Percentiles rank a stretch among this genome's conserved stretches.
These are phyloP conservation scores for Floccularia luteovirens DNA, from an alignment of 768 basidiomycete genomes.

Conservation along the genomic window DNA sequence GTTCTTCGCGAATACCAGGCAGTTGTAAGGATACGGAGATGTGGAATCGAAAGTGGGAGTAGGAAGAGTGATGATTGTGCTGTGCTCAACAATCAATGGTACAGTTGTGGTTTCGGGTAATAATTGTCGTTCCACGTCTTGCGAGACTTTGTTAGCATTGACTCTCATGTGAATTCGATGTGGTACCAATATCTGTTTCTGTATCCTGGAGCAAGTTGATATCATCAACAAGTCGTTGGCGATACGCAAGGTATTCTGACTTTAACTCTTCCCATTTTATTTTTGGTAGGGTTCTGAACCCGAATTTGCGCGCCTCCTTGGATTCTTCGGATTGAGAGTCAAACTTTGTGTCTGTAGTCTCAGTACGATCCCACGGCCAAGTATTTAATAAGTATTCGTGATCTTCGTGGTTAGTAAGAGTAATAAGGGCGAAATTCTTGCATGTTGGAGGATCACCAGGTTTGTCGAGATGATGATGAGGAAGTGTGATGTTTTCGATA, in stretches of 20 bases:
- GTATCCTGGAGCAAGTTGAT: slow-evolving; percentile 27
- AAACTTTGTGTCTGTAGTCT: neutral
- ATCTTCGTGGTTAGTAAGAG: slow-evolving; percentile 33
- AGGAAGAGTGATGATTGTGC: too few relatives aligned
- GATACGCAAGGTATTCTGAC: slow-evolving; percentile 63
- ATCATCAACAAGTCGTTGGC: slow-evolving; percentile 43
- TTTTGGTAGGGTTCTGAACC: slow-evolving; percentile 53
- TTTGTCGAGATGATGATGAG: slow-evolving; percentile 57
- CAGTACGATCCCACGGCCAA: slow-evolving; percentile 59
- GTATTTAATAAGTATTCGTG: slow-evolving; percentile 30
- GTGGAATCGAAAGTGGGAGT: slow-evolving; percentile 11
- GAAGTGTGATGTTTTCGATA: slow-evolving; percentile 50
- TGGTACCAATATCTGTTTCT: slow-evolving; percentile 4
- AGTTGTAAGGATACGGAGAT: slow-evolving; percentile 51
- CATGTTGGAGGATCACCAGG: slow-evolving; percentile 46
- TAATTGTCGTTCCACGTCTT: neutral
- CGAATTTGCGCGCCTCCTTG: slow-evolving; percentile 45
- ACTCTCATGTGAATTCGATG: neutral
- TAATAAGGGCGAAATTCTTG: slow-evolving; percentile 74
- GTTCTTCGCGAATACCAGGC: slow-evolving; percentile 65
- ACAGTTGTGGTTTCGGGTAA: neutral
- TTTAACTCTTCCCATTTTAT: slow-evolving; percentile 55
- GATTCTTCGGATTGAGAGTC: neutral
- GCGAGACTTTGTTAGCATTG: neutral
- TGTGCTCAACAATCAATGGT: neutral